Conservation (phyloP, 495 filamentous ascomycete species). For the Acidiella bohemica region DNA sequence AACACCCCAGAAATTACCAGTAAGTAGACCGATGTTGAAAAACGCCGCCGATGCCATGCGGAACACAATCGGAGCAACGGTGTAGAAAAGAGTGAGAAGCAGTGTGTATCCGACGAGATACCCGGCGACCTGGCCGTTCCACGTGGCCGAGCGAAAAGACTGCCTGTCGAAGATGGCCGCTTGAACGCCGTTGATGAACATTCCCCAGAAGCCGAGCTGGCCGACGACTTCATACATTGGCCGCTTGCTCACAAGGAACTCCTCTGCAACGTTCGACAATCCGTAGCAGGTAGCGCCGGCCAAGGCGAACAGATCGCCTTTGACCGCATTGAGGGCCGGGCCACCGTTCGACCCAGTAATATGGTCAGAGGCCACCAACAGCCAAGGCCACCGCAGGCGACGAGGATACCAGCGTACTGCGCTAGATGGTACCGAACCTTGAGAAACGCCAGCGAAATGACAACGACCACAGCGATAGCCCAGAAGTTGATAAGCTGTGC, state of each 20-base stretch:
- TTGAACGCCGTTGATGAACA: conserved; percentile 83
- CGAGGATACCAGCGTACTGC: conserved; percentile 72
- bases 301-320: conserved; percentile 86
- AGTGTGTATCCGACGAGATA: conserved; percentile 83
- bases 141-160: conserved; percentile 52
- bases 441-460: conserved; percentile 69
- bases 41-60: conserved; percentile 83
- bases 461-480: conserved; percentile 87
- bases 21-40: conserved; percentile 90
- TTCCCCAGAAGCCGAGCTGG: conserved; percentile 77
- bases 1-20: conserved; percentile 94
- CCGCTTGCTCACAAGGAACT: conserved; percentile 75
- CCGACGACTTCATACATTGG: conserved; percentile 90
- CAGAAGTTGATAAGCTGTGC: conserved; percentile 97
- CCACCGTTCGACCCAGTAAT: conserved; percentile 56
- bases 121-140: conserved; percentile 56
- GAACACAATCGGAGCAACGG: conserved; percentile 63
- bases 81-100: conserved; percentile 72
- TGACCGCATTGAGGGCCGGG: conserved; percentile 54
- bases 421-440: conserved; percentile 74
- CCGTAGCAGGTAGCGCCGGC: conserved; percentile 86
- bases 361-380: conserved; percentile 79
- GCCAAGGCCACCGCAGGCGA: conserved; percentile 89
- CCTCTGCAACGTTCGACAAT: conserved; percentile 76
- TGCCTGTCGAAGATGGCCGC: conserved; percentile 77